Evolutionary conservation across 306 rosid species (phyloP), one percentile per base, ranked within the genome.

Genomic region (Carpinus fangiana): DNA sequence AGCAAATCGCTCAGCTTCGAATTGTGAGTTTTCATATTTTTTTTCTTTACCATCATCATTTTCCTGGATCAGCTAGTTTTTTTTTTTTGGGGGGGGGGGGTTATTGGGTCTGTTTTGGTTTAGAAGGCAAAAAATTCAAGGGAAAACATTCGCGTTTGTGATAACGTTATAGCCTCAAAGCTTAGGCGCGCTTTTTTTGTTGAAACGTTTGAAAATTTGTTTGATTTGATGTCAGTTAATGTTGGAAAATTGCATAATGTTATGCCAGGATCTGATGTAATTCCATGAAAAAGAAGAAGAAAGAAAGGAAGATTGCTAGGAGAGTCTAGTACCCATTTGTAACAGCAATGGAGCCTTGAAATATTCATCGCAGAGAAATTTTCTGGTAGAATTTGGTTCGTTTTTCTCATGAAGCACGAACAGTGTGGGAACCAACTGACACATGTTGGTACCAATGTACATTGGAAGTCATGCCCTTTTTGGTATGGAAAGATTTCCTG

Each of bases 1-100:
- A 89, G 90, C 88, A 83, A 81, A 87, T 94, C 81, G 87, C 92
- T 62, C 78, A 85, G 73, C 93, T 89, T 54, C 89, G 80, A 82
- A 88, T 85, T 36, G 97, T 90, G 8, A 81, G 89, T 77, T 65
- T 70, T 61, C 45, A 7, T 51, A 0, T 11, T 46, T 56, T 62
- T 14, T 21, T 17, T 61, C 46, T 50, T 5, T 4, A 17, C 41
- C 12, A 57, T 56, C 2, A 17, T 48, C 12, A 3, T 53, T 18
- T 34, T 17, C 5, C 12, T 12, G 52, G 52, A 12, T 47, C 10
- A 47, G 13, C 51, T 47, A 8, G 51, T 47, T 8, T 8, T 47
- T 47, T 2, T 47, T 47, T 47, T n/a, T n/a, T 12, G 2, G 14
- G 52, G 31, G 31, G 34, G 34, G 26, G 26, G 26, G 26, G 26